Conservation (phyloP, 2,329 filamentous ascomycete species). For the Fusarium ramigenum region DNA sequence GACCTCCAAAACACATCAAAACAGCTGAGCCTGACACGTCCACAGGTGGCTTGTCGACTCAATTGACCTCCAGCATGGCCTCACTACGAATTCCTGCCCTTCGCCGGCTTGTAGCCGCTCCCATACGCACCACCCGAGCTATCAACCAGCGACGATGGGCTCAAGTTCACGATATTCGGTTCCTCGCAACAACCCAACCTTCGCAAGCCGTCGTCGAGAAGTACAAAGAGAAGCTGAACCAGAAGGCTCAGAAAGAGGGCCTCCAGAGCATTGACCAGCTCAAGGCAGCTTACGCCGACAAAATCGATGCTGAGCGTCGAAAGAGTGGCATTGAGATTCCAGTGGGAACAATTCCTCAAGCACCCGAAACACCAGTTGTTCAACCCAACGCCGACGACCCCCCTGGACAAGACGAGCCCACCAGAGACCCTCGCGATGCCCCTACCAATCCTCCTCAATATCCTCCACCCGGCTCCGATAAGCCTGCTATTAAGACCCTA, state of each 20-base stretch:
- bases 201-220: constrained; percentile 78
- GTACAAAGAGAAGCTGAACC: constrained; percentile 85
- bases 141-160: constrained; percentile 82
- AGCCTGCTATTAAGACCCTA: constrained; percentile 56
- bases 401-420: constrained; percentile 35
- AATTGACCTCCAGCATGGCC: constrained; percentile 53
- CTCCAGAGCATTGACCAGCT: constrained; percentile 76
- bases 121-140: constrained; percentile 46
- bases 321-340: constrained; percentile 66
- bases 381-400: constrained; percentile 49
- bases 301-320: constrained; percentile 77
- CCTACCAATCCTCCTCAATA: constrained; percentile 13
- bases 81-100: constrained; percentile 59
- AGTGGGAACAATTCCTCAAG: constrained; percentile 47
- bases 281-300: constrained; percentile 84
- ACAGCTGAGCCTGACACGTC: constrained; percentile 7
- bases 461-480: constrained; percentile 33
- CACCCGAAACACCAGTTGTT: constrained; percentile 49
- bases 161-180: constrained; percentile 90
- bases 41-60: background rate
- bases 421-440: constrained; percentile 18
- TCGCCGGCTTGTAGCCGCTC: constrained; percentile 54
- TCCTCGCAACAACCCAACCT: constrained; percentile 80
- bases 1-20: background rate
- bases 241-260: constrained; percentile 81